Evolutionary conservation across 2,329 filamentous ascomycete species (phyloP), one percentile per base, ranked within the genome.

Genomic region (Tolypocladium pustulatum): DNA sequence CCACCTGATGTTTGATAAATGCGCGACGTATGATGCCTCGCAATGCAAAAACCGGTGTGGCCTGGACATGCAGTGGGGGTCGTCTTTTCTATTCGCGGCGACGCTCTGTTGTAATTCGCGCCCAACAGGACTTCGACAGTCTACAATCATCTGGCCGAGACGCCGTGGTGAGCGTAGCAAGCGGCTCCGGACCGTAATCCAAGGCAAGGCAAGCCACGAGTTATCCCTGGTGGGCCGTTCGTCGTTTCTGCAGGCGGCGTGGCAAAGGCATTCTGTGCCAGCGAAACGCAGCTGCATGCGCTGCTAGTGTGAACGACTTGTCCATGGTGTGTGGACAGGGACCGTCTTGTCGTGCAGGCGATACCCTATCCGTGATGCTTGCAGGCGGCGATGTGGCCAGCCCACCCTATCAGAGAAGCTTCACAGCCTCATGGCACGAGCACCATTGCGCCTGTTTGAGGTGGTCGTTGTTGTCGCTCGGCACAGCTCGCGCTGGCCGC

Each of bases 381-480:
- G 49, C 27, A 34, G 17, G 2, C 49, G 20, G 20, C 49, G 20
- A 34, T 22, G 4, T 34, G 49, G 17, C 20, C 30, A 15, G 49
- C 30, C 30, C 10, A 36, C 30, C 49, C 30, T 8, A 34, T 34
- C 30, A 36, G 10, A 46, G 41, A 27, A 53, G 49, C 30, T 13
- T 22, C 20, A 36, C 20, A 22, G 30, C 30, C 30, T 36, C 20
- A 15, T 4, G 20, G 49, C 30, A 10, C n/a, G 49, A 34, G 27
- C 9, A 22, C 17, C 9, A 4, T n/a, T n/a, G 49, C 27, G 8
- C 17, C 27, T 22, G 27, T n/a, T 34, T 15, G 20, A 17, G 10
- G 58, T 61, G 56, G 61, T 30, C 36, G n/a, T 27, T 13, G 37
- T 41, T 27, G 54, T 34, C 36, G 53, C 37, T 55, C 52, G 5